These are phyloP conservation scores for Cladophialophora bantiana DNA, from an alignment of 2,329 filamentous ascomycete genomes.

Conservation along the genomic window DNA sequence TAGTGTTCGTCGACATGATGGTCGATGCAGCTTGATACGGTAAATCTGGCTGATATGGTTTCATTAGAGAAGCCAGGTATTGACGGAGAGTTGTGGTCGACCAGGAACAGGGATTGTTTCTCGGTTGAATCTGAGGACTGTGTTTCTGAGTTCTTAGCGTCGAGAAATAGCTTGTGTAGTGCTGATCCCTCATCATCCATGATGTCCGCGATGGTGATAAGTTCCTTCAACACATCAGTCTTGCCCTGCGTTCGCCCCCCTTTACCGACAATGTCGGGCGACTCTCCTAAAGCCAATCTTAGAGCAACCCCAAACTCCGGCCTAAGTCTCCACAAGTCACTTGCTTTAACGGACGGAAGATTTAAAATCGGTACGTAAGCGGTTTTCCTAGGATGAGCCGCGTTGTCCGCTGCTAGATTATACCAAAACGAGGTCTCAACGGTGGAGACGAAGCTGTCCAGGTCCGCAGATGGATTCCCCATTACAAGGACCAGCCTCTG, in stretches of 20 bases:
- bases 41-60: slow-evolving; percentile 51
- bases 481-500: slow-evolving; percentile 45
- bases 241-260: slow-evolving; percentile 40
- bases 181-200: slow-evolving; percentile 29
- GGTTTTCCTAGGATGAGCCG: slow-evolving; percentile 23
- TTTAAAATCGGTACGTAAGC: slow-evolving; percentile 66
- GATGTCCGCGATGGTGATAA: slow-evolving; percentile 53
- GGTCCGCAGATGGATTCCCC: slow-evolving; percentile 59
- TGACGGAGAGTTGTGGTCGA: slow-evolving; percentile 57
- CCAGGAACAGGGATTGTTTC: slow-evolving; percentile 44
- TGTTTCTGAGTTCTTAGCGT: slow-evolving; percentile 1
- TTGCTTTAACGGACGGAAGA: slow-evolving; percentile 54
- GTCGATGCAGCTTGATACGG: slow-evolving; percentile 64
- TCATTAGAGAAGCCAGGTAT: slow-evolving; percentile 36
- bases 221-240: slow-evolving; percentile 41
- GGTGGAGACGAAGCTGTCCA: slow-evolving; percentile 69
- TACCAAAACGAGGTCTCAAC: slow-evolving; percentile 67
- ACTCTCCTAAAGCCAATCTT: slow-evolving; percentile 53
- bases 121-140: background rate
- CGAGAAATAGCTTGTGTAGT: slow-evolving; percentile 21
- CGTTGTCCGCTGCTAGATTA: slow-evolving; percentile 47
- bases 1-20: slow-evolving; percentile 67
- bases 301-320: slow-evolving; percentile 67
- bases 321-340: slow-evolving; percentile 60
- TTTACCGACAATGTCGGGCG: slow-evolving; percentile 48